A percentile compares a stretch with the other conserved stretches of the same genome.
Evolutionary conservation across 495 filamentous ascomycete species (phyloP).

Genomic region (Cenococcum geophilum): DNA sequence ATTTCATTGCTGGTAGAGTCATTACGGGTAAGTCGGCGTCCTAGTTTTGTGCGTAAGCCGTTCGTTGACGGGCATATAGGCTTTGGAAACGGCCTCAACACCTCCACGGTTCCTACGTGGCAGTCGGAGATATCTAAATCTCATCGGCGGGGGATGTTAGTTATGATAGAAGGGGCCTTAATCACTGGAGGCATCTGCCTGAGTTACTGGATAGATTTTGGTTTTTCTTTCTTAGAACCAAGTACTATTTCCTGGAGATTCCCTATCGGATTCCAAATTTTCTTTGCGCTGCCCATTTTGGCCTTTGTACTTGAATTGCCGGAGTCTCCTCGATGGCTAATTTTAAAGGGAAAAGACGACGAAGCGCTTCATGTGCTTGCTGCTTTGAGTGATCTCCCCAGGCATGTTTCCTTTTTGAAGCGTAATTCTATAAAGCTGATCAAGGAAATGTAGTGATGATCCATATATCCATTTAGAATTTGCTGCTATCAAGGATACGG

Average conservation of each 20-base stretch:
- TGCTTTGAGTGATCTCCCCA: slow-evolving; percentile 50
- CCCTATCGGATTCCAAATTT: slow-evolving; percentile 44
- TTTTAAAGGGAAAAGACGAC: slow-evolving; percentile 61
- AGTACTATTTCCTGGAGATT: slow-evolving; percentile 44
- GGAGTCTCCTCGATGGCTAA: slow-evolving; percentile 40
- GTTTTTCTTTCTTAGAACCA: slow-evolving; percentile 45
- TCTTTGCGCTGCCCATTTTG: slow-evolving; percentile 38
- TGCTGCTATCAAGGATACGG: slow-evolving; percentile 66
- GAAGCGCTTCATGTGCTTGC: slow-evolving; percentile 59
- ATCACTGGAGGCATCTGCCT: slow-evolving; percentile 24
- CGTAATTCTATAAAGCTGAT: too few species aligned
- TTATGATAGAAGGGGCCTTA: slow-evolving; percentile 36
- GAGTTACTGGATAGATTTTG: slow-evolving; percentile 40
- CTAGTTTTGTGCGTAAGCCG: not conserved
- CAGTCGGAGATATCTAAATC: slow-evolving; percentile 36
- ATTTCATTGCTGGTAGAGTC: slow-evolving; percentile 30
- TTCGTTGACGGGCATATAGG: slow-evolving; percentile 46
- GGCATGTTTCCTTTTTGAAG: too few species aligned
- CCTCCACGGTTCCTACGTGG: slow-evolving; percentile 40
- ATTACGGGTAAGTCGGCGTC: slow-evolving; percentile 1
- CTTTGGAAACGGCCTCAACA: slow-evolving; percentile 58
- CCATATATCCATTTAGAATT: slow-evolving; percentile 56
- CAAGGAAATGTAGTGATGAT: slow-evolving; percentile 38
- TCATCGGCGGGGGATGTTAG: slow-evolving; percentile 37
- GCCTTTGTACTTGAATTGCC: slow-evolving; percentile 39